Evolutionary conservation across 345 rosid genomes (phyloP).

Genomic region (Populus euphratica): DNA sequence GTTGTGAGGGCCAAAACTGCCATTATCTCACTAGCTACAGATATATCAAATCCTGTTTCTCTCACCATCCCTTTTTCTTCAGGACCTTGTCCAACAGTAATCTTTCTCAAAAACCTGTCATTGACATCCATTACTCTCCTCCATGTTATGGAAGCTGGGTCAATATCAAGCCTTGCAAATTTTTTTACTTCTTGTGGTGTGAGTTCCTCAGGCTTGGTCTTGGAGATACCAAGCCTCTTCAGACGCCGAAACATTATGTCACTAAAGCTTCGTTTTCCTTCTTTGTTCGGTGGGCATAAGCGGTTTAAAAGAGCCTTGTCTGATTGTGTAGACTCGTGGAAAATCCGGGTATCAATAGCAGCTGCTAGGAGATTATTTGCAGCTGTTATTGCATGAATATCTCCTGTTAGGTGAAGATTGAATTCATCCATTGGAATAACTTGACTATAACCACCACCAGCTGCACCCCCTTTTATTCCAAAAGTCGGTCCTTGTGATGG

Average conservation of each 20-base stretch:
- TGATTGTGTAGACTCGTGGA: slow-evolving; percentile 86
- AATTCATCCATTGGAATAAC: slow-evolving; percentile 99
- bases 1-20: slow-evolving; percentile 97
- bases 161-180: slow-evolving; percentile 89
- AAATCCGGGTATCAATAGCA: slow-evolving; percentile 92
- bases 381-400: slow-evolving; percentile 97
- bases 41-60: slow-evolving; percentile 93
- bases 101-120: slow-evolving; percentile 91
- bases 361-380: slow-evolving; percentile 99
- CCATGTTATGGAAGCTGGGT: slow-evolving; percentile 85
- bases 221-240: slow-evolving; percentile 79
- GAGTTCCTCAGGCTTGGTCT: slow-evolving; percentile 82
- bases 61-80: slow-evolving; percentile 97
- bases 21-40: slow-evolving; percentile 99
- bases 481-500: slow-evolving; percentile 99
- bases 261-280: slow-evolving; percentile 73
- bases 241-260: slow-evolving; percentile 84
- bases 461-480: slow-evolving; percentile 99
- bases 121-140: slow-evolving; percentile 99
- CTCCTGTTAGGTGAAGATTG: slow-evolving; percentile 95
- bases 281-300: slow-evolving; percentile 79
- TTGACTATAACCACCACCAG: slow-evolving; percentile 99
- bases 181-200: slow-evolving; percentile 69
- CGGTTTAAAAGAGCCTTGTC: slow-evolving; percentile 96
- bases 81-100: slow-evolving; percentile 87